Evolutionary conservation across 306 rosid species (phyloP).

Genomic region (Myrica gale): DNA sequence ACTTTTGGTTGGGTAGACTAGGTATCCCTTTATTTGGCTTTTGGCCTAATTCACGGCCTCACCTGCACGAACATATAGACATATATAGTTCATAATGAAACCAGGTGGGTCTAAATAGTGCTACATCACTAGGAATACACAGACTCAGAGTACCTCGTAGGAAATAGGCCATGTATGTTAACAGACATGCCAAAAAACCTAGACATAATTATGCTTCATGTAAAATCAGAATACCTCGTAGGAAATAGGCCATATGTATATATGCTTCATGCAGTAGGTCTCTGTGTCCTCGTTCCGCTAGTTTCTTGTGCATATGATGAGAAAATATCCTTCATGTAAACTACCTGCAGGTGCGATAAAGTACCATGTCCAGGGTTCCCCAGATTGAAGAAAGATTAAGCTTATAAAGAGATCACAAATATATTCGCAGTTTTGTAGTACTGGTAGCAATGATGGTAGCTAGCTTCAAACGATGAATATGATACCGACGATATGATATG

Average conservation of each 20-base stretch:
- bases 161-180: neutral
- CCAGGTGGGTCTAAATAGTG: too few relatives aligned
- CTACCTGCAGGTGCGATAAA: neutral
- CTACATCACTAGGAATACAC: neutral
- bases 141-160: neutral
- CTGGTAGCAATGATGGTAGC: slow-evolving; percentile 16
- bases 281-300: slow-evolving; percentile 11
- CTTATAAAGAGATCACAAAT: neutral
- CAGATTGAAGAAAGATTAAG: slow-evolving; percentile 15
- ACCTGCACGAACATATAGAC: too few relatives aligned
- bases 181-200: neutral
- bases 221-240: too few relatives aligned
- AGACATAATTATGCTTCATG: slow-evolving; percentile 1
- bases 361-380: slow-evolving; percentile 1
- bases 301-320: slow-evolving; percentile 13
- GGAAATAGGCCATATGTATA: too few relatives aligned
- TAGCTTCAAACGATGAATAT: neutral
- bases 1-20: too few relatives aligned
- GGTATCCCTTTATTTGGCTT: too few relatives aligned
- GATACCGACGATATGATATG: slow-evolving; percentile 38
- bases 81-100: too few relatives aligned
- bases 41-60: too few relatives aligned
- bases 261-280: neutral
- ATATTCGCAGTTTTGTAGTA: too few relatives aligned
- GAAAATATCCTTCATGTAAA: neutral